These are phyloP conservation scores for Parietaria judaica DNA, from an alignment of 306 rosid genomes.

Conservation along the genomic window DNA sequence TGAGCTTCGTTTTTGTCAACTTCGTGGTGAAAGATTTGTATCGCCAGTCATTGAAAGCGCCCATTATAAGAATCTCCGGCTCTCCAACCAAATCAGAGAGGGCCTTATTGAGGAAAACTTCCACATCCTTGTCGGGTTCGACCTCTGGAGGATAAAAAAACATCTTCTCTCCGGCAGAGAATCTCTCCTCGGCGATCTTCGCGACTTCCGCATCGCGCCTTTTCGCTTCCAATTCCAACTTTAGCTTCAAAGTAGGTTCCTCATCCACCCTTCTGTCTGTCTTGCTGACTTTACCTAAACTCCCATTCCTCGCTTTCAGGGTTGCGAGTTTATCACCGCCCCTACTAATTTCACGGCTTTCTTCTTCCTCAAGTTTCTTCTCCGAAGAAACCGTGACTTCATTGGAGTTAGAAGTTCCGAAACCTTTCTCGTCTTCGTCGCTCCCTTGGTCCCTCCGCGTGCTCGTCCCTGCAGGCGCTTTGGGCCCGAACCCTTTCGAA, in stretches of 20 bases:
- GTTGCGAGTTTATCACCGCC: constrained; percentile 30
- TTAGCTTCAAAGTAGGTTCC: constrained; percentile 37
- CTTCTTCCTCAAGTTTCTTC: constrained; percentile 29
- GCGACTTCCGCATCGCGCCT: constrained; percentile 46
- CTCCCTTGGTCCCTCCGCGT: constrained; percentile 29
- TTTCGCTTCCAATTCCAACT: constrained; percentile 55
- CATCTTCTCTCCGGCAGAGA: constrained; percentile 44
- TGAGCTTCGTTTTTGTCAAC: constrained; percentile 43
- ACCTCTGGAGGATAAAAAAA: constrained; percentile 72
- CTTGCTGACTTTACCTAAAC: constrained; percentile 17
- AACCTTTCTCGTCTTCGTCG: constrained; percentile 36
- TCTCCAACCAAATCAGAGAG: constrained; percentile 60
- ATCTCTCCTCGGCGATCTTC: constrained; percentile 53
- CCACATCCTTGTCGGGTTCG: constrained; percentile 75
- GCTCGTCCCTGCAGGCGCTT: constrained; percentile 27
- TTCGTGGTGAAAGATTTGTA: constrained; percentile 70
- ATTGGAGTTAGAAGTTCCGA: constrained; percentile 36
- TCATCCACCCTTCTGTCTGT: constrained; percentile 24
- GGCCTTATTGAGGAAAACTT: constrained; percentile 55
- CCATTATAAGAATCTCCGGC: constrained; percentile 62
- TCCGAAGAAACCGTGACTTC: constrained; percentile 31
- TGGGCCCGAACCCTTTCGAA: constrained; percentile 50
- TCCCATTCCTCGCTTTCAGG: constrained; percentile 24
- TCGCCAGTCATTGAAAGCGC: constrained; percentile 85
- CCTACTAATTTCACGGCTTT: constrained; percentile 22